Evolutionary conservation across 2,329 filamentous ascomycete genomes (phyloP), one percentile per base, ranked within the genome.

Genomic region (Colletotrichum eleusines): DNA sequence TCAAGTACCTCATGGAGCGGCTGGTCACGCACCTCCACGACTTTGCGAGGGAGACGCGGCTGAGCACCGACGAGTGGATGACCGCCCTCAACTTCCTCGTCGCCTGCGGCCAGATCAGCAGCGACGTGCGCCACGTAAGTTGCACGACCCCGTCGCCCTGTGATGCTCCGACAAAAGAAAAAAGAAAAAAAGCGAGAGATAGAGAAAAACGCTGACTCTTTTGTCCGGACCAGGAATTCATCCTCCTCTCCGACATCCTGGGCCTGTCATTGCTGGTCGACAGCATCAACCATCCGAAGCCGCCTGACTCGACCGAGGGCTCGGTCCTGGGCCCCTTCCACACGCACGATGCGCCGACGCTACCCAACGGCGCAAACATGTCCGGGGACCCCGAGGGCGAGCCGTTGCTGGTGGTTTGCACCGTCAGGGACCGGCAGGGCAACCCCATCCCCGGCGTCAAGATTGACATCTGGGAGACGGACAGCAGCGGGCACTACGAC

Each of bases 321-420:
- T 93, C 91, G 0, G 91, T 95, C n/a, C 85, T 94, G 0, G 92
- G 92, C 0, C 92, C 92, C n/a, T 94, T 94, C 82, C 91, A 94
- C 81, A 93, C 91, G 0, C 90, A 92, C 76, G 91, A 94, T 74
- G 91, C 91, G 2, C 82, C 88, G 16, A 68, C 77, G 2, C 80
- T 86, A 7, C 71, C 79, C 1, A 81, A 87, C 42, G 92, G 92
- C 2, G 81, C 81, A 5, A 74, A 77, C 33, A 92, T 94, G 77
- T 88, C 89, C 0, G 86, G 87, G 63, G 92, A 94, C 72, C 84
- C 88, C 0, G 81, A 88, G 23, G 92, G 92, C 60, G 86, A 91
- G 67, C 87, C 90, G 0, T 84, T 92, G 63, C 84, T 94, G 5
- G 90, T 91, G 2, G 75, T 93, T 9, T 93, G 92, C 81, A 90